Conservation (phyloP, 2,329 filamentous ascomycete genomes). For the Fusarium odoratissimum region DNA sequence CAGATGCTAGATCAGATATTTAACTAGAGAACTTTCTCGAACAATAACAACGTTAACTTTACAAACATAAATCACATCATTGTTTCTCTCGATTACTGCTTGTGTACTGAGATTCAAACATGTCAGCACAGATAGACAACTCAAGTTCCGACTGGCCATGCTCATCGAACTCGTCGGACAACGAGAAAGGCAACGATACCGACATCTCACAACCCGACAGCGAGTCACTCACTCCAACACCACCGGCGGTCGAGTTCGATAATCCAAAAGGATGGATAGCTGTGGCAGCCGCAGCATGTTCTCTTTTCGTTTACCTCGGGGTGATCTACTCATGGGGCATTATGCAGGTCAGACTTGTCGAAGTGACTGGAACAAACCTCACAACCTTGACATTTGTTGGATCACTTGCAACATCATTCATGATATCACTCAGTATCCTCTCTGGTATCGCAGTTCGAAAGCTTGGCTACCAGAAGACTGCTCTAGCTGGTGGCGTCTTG, state of each 20-base stretch:
- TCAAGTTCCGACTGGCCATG: not conserved
- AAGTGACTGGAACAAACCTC: constrained; percentile 37
- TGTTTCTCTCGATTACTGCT: fast-evolving
- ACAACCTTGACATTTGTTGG: constrained; percentile 48
- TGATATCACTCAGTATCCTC: constrained; percentile 43
- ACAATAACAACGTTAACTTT: not conserved
- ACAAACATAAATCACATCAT: not conserved
- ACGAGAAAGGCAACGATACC: constrained; percentile 22
- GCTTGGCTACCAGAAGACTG: constrained; percentile 41
- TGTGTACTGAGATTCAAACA: not conserved
- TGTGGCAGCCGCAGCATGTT: constrained; percentile 36
- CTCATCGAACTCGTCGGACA: constrained; percentile 14
- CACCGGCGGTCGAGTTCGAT: constrained; percentile 19
- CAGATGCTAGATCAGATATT: not conserved
- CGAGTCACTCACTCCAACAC: no score
- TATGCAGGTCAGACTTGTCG: constrained; percentile 45
- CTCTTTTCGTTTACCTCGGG: constrained; percentile 46
- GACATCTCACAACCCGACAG: not conserved
- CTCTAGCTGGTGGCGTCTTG: constrained; percentile 39
- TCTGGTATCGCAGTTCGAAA: constrained; percentile 32
- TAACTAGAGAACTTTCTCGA: not conserved
- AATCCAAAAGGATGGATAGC: constrained; percentile 31
- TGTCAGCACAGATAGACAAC: not conserved
- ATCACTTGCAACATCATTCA: constrained; percentile 44
- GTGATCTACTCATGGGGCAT: constrained; percentile 50